A percentile compares a stretch with the other conserved stretches of the same genome.
These are phyloP conservation scores for Skeletonema costatum DNA, from an alignment of 108 stramenopile species.

Conservation along the genomic window DNA sequence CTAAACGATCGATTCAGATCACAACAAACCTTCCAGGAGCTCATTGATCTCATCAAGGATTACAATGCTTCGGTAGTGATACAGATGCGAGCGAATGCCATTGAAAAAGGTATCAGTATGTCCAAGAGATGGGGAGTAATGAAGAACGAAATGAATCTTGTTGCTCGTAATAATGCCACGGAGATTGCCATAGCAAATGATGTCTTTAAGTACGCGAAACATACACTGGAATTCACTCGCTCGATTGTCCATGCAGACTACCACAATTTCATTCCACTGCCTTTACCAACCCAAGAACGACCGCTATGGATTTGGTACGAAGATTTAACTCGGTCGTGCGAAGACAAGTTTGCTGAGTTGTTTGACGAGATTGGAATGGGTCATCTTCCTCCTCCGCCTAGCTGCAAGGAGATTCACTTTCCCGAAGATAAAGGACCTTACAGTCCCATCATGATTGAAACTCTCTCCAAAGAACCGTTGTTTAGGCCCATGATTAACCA, in stretches of 20 bases:
- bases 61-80: too few relatives aligned
- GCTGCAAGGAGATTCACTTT: neutral
- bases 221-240: neutral
- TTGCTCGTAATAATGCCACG: neutral
- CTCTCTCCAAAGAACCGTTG: neutral
- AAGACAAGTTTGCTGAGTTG: neutral
- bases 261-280: neutral
- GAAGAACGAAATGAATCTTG: neutral
- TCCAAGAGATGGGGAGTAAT: neutral
- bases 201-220: neutral
- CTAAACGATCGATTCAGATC: too few relatives aligned
- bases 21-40: too few relatives aligned
- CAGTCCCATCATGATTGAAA: neutral
- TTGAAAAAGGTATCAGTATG: neutral
- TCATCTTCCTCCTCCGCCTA: neutral
- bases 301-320: neutral
- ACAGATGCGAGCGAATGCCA: too few relatives aligned
- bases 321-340: neutral
- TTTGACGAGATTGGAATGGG: neutral
- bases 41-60: too few relatives aligned
- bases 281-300: neutral
- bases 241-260: neutral
- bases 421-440: neutral
- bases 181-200: neutral
- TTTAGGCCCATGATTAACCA: neutral